phyloP scores from a whole-genome alignment of 495 filamentous ascomycete species.

The Corynascus novoguineensis region DNA sequence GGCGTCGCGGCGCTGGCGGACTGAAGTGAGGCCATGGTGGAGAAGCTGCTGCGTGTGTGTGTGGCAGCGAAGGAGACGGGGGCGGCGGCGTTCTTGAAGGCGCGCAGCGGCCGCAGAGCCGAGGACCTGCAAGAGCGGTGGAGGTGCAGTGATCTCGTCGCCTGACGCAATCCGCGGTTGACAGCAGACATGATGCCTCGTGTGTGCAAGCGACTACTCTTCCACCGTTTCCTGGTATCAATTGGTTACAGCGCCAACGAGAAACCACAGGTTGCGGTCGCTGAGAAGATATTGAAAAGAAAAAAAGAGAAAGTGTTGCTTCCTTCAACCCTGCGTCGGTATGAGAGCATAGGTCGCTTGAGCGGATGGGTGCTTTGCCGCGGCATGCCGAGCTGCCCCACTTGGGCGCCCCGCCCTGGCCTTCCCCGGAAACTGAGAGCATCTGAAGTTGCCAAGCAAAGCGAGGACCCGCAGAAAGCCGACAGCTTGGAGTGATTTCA shows the following conservation, averaged over 20 bases:
- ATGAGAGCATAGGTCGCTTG: conserved; percentile 10
- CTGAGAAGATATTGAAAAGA: neutral
- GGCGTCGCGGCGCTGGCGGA: conserved; percentile 45
- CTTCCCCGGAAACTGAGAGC: neutral
- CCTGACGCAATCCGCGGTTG: conserved; percentile 30
- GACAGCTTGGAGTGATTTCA: too few species aligned
- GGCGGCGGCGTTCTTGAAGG: conserved; percentile 19
- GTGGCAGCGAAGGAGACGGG: conserved; percentile 22
- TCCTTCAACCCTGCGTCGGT: neutral
- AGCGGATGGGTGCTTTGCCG: conserved; percentile 12
- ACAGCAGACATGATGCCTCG: conserved; percentile 27
- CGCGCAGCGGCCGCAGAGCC: conserved; percentile 21
- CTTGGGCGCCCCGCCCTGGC: neutral
- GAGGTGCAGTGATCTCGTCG: conserved; percentile 28
- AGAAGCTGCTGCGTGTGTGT: conserved; percentile 41
- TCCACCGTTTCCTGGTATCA: conserved; percentile 14
- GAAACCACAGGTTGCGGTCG: neutral
- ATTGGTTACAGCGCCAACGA: conserved; percentile 14
- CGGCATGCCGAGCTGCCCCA: neutral
- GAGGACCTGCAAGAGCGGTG: conserved; percentile 19
- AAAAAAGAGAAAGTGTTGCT: neutral
- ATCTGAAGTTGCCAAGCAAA: neutral
- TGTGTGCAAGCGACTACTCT: neutral
- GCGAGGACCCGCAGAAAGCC: too few species aligned
- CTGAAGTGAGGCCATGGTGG: conserved; percentile 51